phyloP scores from a whole-genome alignment of 1,139 yeast species.

The Candida glucosophila region DNA sequence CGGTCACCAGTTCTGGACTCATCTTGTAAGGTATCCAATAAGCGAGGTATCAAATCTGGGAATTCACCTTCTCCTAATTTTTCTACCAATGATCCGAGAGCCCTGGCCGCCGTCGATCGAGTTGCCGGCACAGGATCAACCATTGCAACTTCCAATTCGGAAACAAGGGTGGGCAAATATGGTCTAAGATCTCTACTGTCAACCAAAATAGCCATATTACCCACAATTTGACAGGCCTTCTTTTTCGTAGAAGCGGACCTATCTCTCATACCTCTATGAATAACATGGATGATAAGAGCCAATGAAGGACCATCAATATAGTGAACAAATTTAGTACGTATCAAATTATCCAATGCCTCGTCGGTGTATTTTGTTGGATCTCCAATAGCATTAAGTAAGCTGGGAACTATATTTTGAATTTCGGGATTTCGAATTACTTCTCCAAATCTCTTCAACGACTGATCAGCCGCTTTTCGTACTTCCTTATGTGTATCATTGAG shows the following conservation, averaged over 20 bases:
- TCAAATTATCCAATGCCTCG: slow-evolving; percentile 74
- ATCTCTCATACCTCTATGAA: slow-evolving; percentile 91
- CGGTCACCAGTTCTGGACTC: slow-evolving; percentile 84
- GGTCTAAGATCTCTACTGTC: slow-evolving; percentile 82
- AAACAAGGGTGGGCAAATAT: slow-evolving; percentile 66
- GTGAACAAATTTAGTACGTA: slow-evolving; percentile 90
- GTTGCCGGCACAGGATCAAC: slow-evolving; percentile 98
- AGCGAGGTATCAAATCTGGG: slow-evolving; percentile 84
- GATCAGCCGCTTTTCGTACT: slow-evolving; percentile 91
- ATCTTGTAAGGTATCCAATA: slow-evolving; percentile 70
- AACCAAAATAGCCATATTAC: slow-evolving; percentile 94
- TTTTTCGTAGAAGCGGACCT: slow-evolving; percentile 87
- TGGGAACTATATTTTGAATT: slow-evolving; percentile 86
- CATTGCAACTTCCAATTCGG: slow-evolving; percentile 87
- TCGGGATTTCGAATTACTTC: slow-evolving; percentile 97
- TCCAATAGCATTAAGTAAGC: slow-evolving; percentile 83
- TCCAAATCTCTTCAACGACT: slow-evolving; percentile 82
- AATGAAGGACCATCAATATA: slow-evolving; percentile 97
- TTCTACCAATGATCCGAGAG: slow-evolving; percentile 91
- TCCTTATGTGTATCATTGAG: slow-evolving; percentile 93
- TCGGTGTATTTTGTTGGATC: slow-evolving; percentile 91
- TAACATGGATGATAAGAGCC: slow-evolving; percentile 89
- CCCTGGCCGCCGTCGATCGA: slow-evolving; percentile 95
- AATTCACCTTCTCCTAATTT: slow-evolving; percentile 92
- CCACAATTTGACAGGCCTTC: slow-evolving; percentile 96